Percentiles rank a stretch among this genome's conserved stretches.
These are phyloP conservation scores for Epichloe uncinata DNA, from an alignment of 2,329 filamentous ascomycete species.

Conservation along the genomic window DNA sequence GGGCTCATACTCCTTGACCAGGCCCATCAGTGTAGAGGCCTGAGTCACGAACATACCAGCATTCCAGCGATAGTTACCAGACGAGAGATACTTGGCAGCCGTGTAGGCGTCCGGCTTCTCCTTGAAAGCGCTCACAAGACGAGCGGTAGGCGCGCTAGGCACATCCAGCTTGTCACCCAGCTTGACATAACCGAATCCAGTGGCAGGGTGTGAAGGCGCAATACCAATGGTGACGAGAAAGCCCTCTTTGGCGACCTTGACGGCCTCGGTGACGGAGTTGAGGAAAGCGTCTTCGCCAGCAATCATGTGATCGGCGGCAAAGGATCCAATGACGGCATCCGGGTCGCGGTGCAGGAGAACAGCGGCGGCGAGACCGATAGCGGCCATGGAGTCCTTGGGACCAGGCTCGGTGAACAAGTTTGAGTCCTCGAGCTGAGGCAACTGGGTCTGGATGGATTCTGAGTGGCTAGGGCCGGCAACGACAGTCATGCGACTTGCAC, in stretches of 20 bases:
- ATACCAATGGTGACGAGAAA: conserved; percentile 16
- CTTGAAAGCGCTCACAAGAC: conserved; percentile 14
- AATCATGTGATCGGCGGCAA: conserved; percentile 16
- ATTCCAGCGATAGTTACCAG: conserved; percentile 16
- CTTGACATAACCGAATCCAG: conserved; percentile 15
- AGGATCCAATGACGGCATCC: conserved; percentile 14
- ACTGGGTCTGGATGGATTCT: conserved; percentile 12
- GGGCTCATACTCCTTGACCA: conserved; percentile 13
- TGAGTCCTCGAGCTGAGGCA: conserved; percentile 11
- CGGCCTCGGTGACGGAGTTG: conserved; percentile 13
- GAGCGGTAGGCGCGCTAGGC: conserved; percentile 10
- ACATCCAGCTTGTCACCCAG: conserved; percentile 12
- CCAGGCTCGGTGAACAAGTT: conserved; percentile 16
- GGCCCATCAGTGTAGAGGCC: conserved; percentile 14
- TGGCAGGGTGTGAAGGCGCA: conserved; percentile 15
- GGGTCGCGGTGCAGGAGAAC: conserved; percentile 13
- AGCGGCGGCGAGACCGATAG: conserved; percentile 14
- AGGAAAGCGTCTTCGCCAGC: conserved; percentile 16
- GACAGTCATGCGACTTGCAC: conserved; percentile 13
- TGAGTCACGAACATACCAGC: conserved; percentile 16
- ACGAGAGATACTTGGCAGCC: conserved; percentile 14
- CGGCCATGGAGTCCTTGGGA: conserved; percentile 16
- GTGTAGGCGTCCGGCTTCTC: conserved; percentile 16
- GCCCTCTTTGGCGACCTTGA: conserved; percentile 14
- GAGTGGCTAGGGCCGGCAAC: conserved; percentile 14